These are phyloP conservation scores for Pseudocohnilembus persalinus DNA, from an alignment of 169 alveolate genomes.

Conservation along the genomic window DNA sequence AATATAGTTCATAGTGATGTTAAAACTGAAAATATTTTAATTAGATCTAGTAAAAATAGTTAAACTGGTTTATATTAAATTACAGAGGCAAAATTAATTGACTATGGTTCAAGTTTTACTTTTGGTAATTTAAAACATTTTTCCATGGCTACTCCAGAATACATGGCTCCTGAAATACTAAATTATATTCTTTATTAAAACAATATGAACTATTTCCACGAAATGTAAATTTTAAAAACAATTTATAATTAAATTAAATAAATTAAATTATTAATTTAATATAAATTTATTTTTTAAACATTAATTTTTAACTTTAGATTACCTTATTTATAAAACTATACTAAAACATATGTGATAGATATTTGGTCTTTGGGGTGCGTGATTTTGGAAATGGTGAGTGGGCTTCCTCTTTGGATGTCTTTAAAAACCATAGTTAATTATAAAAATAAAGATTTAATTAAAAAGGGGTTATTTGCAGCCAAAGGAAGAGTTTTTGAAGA, in stretches of 20 bases:
- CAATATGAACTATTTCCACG: neutral
- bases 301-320: conserved; percentile 10
- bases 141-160: conserved; percentile 50
- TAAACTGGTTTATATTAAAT: conserved; percentile 12
- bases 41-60: conserved; percentile 21
- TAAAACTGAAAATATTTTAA: conserved; percentile 39
- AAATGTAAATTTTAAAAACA: neutral
- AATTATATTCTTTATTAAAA: conserved; percentile 38
- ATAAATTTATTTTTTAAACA: neutral
- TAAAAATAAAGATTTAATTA: conserved; percentile 28
- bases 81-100: conserved; percentile 31
- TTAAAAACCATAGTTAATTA: conserved; percentile 36
- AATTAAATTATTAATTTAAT: too few relatives aligned
- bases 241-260: too few relatives aligned
- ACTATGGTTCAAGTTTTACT: conserved; percentile 45
- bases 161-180: conserved; percentile 46
- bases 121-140: conserved; percentile 42
- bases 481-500: conserved; percentile 46
- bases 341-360: conserved; percentile 50
- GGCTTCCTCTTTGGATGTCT: conserved; percentile 49
- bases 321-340: conserved; percentile 25
- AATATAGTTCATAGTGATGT: conserved; percentile 46
- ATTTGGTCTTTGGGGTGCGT: conserved; percentile 76
- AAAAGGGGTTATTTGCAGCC: conserved; percentile 43
- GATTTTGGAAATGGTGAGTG: conserved; percentile 56